These are phyloP conservation scores for Daldinia grandis DNA, from an alignment of 495 filamentous ascomycete species.

Conservation along the genomic window DNA sequence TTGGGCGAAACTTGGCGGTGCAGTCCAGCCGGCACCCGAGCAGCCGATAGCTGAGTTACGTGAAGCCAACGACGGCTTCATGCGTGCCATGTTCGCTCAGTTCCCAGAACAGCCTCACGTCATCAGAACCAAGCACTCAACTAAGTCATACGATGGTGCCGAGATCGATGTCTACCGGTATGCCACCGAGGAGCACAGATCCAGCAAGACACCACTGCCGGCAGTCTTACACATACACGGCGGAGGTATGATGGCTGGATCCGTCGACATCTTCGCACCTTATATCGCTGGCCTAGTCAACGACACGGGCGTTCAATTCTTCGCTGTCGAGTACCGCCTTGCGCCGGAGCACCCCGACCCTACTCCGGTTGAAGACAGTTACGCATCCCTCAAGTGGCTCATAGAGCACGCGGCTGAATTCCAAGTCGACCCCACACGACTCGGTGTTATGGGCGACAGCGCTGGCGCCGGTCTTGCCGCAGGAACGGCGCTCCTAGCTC, in stretches of 20 bases:
- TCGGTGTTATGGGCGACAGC: constrained; percentile 44
- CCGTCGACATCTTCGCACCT: constrained; percentile 36
- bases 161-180: constrained; percentile 27
- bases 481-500: constrained; percentile 28
- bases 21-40: background rate
- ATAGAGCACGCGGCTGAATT: constrained; percentile 24
- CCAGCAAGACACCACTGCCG: constrained; percentile 18
- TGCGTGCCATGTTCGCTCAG: constrained; percentile 6
- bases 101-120: constrained; percentile 13
- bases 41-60: constrained; percentile 20
- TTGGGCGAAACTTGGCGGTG: constrained; percentile 3
- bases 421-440: constrained; percentile 35
- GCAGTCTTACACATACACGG: constrained; percentile 52
- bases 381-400: constrained; percentile 32
- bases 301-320: constrained; percentile 42
- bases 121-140: constrained; percentile 5
- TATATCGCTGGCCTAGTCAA: constrained; percentile 34
- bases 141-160: constrained; percentile 23
- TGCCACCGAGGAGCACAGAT: constrained; percentile 26
- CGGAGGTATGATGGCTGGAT: constrained; percentile 51
- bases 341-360: constrained; percentile 45
- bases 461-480: constrained; percentile 44
- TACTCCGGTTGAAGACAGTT: constrained; percentile 39
- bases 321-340: constrained; percentile 51
- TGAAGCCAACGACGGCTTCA: constrained; percentile 11